Base-by-base conservation (phyloP, 257 asterid species). In the Solanum chiquidenum region DNA sequence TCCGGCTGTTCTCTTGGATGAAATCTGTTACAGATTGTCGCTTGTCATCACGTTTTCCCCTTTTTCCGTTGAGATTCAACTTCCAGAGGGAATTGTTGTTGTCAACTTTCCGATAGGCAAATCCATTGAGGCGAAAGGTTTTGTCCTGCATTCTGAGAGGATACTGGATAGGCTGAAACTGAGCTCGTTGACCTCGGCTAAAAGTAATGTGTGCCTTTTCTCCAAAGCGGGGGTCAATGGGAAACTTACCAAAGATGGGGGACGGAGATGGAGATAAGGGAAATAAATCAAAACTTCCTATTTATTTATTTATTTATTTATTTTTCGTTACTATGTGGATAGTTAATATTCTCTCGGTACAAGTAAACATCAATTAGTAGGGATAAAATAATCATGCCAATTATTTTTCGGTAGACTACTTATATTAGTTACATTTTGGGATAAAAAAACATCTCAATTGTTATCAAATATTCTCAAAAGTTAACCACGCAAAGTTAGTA, bases 21-120 rank as follows among this genome's bases (percentile, higher is more conserved):
- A 94, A 88, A 37, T 92, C 94, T n/a, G 95, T 25, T 71, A 92
- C 92, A 42, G 91, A 88, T 27, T 86, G 88, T 18, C 90, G 85
- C 89, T 89, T 90, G 42, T 49, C 69, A 7, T 49, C 85, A 49
- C 68, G 85, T 46, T 80, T 80, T 9, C 68, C 68, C 46, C 77
- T 37, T 12, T 35, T 90, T 58, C 91, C 86, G 77, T 90, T 90
- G 87, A 93, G 60, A 46, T 80, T 95, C 93, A 96, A 91, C 55
- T 92, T 90, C 98, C 98, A 93, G 5, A 93, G 88, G 29, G 95
- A 87, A 25, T 49, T 49, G 33, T 88, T 31, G 10, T 88, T 31
- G 12, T 93, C 93, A 40, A 88, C 21, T 82, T 90, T 92, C 82
- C 88, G 90, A 21, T 80, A 80, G 14, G 11, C 85, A 46, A 92